A percentile compares a stretch with the other conserved stretches of the same genome.
phyloP scores from a whole-genome alignment of 179 eudicot species.

The Carnegiea gigantea region DNA sequence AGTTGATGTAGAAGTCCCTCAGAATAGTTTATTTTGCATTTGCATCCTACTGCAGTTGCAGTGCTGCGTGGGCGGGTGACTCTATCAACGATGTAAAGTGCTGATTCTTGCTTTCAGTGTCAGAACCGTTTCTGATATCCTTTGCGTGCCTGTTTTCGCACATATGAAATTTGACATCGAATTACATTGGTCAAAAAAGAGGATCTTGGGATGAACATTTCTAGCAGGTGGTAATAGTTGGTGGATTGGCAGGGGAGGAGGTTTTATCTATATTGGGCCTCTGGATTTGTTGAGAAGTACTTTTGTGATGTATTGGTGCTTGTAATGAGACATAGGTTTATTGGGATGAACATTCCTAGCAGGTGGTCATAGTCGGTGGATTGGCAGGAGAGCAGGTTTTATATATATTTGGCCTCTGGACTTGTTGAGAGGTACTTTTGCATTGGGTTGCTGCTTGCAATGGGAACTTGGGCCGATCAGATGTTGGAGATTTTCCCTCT shows the following conservation, averaged over 20 bases:
- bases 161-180: slow-evolving; percentile 17
- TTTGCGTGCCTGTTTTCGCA: slow-evolving; percentile 6
- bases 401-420: slow-evolving; percentile 1
- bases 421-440: background rate
- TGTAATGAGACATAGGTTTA: slow-evolving; percentile 9
- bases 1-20: slow-evolving; percentile 8
- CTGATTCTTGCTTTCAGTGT: slow-evolving; percentile 12
- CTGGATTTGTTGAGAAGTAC: background rate
- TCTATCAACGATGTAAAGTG: background rate
- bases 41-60: slow-evolving; percentile 5
- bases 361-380: background rate
- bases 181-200: slow-evolving; percentile 8
- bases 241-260: slow-evolving; percentile 1
- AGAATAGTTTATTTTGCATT: slow-evolving; percentile 10
- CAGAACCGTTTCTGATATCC: slow-evolving; percentile 10
- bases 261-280: slow-evolving; percentile 5
- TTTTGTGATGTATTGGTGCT: slow-evolving; percentile 11
- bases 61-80: slow-evolving; percentile 3
- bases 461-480: slow-evolving; percentile 3
- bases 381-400: slow-evolving; percentile 2
- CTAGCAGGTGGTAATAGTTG: background rate
- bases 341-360: slow-evolving; percentile 5
- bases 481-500: background rate
- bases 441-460: slow-evolving; percentile 16
- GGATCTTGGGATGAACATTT: slow-evolving; percentile 3